Evolutionary conservation across 257 asterid genomes (phyloP).

Genomic region (Ocimum tenuiflorum): DNA sequence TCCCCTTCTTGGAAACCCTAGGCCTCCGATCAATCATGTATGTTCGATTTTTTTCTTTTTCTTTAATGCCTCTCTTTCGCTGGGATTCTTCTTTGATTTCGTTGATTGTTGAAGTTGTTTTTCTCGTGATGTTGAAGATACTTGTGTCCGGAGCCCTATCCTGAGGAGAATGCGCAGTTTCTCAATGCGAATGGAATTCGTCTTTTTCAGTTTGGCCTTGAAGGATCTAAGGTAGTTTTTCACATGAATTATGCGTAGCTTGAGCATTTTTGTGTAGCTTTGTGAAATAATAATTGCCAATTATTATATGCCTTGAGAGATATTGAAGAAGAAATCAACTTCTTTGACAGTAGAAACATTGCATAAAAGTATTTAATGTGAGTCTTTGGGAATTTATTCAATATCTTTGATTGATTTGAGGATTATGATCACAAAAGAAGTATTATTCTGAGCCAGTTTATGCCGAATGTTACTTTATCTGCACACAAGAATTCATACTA

Average conservation of each 20-base stretch:
- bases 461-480: background rate
- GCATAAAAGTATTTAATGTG: background rate
- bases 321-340: background rate
- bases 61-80: background rate
- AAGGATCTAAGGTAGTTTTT: conserved; percentile 74
- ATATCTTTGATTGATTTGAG: background rate
- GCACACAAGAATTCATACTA: background rate
- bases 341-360: background rate
- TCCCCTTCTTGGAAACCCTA: conserved; percentile 73
- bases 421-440: background rate
- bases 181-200: conserved; percentile 65
- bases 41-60: too few species aligned
- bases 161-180: conserved; percentile 57
- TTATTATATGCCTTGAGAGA: background rate
- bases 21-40: conserved; percentile 85
- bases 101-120: background rate
- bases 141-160: conserved; percentile 90
- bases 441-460: background rate
- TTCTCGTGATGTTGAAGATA: conserved; percentile 39
- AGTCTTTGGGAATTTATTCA: background rate
- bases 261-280: background rate
- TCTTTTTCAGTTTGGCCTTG: conserved; percentile 74
- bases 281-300: background rate
- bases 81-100: background rate
- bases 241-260: background rate